Base-by-base conservation (phyloP, 2,329 filamentous ascomycete genomes). In the Dactylellina parvicollis region DNA sequence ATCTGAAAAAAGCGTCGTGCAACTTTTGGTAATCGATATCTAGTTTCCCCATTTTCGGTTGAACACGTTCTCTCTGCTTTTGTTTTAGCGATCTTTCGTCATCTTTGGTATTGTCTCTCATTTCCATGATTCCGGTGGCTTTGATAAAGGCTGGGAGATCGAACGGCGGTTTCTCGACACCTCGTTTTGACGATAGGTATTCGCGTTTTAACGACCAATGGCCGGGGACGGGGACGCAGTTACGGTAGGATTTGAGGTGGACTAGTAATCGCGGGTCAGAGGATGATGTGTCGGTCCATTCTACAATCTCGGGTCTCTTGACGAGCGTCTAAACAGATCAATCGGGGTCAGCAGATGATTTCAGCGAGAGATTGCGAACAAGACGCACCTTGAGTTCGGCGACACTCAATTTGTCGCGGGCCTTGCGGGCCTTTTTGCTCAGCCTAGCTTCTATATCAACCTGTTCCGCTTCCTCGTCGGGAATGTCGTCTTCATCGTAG, bases 11-110 rank as follows among this genome's bases (percentile, higher is more conserved):
- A 2, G 95, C 95, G 80, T 98, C 95, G 82, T 98, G 98, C 61
- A 98, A 88, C 81, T 95, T 97, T 80, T 96, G 92, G 81, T 99
- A 99, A 81, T 99, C 95, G 77, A 99, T 98, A 80, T 99, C 95
- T 55, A 99, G 85, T 81, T 95, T 96, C 75, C 95, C 95, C 86
- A 97, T 95, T 82, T 98, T 98, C 26, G 92, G 92, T 75, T 92
- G 89, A 10, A 99, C 95, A 47, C 95, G 87, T 81, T 97, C 95
- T 52, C 95, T 88, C 82, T 97, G 93, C 81, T 96, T 97, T 80
- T 97, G 93, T 82, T 97, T 97, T 77, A 99, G 83, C 0, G 88
- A 90, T 77, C 95, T 91, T 78, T 96, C 90, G 56, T 93, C 92
- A 80, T 98, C 92, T 81, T 99, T 98, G 81, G 98, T 95, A 2